phyloP scores from a whole-genome alignment of 2,329 filamentous ascomycete species.

The Hypoxylon rubiginosum region DNA sequence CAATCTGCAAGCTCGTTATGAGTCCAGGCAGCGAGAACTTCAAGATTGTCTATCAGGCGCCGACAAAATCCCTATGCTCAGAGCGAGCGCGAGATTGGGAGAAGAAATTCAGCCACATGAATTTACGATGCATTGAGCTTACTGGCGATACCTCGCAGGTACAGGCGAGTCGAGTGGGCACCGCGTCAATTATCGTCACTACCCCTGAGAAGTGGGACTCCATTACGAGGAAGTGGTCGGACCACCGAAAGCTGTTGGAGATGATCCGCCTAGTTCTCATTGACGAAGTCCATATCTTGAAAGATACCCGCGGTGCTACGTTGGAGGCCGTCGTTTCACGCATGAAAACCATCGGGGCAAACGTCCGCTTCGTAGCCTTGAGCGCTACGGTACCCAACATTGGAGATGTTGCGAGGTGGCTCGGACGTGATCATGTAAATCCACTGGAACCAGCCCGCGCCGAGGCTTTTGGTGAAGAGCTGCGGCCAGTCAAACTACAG shows the following conservation, averaged over 20 bases:
- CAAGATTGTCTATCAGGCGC: slow-evolving; percentile 88
- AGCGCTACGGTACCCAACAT: slow-evolving; percentile 89
- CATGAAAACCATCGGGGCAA: slow-evolving; percentile 84
- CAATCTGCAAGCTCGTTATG: slow-evolving; percentile 79
- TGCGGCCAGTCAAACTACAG: slow-evolving; percentile 81
- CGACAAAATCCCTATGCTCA: slow-evolving; percentile 84
- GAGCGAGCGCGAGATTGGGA: slow-evolving; percentile 84
- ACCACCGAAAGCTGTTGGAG: slow-evolving; percentile 80
- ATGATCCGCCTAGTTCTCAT: slow-evolving; percentile 85
- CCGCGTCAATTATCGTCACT: slow-evolving; percentile 85
- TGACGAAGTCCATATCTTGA: slow-evolving; percentile 89
- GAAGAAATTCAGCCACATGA: slow-evolving; percentile 76
- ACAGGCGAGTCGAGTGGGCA: slow-evolving; percentile 77
- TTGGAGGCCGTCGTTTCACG: slow-evolving; percentile 87
- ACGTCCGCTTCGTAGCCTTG: slow-evolving; percentile 83
- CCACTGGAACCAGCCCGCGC: slow-evolving; percentile 73
- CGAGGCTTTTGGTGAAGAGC: slow-evolving; percentile 82
- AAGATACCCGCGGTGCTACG: slow-evolving; percentile 82
- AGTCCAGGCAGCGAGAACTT: slow-evolving; percentile 69
- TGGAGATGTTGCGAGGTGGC: slow-evolving; percentile 82
- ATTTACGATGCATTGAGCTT: slow-evolving; percentile 79
- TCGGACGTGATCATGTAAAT: slow-evolving; percentile 74
- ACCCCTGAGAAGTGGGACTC: slow-evolving; percentile 95
- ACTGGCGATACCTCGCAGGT: slow-evolving; percentile 82
- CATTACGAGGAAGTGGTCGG: slow-evolving; percentile 87